A percentile compares a stretch with the other conserved stretches of the same genome.
phyloP scores from a whole-genome alignment of 2,329 filamentous ascomycete species.

The Cordyceps cateniannulata region DNA sequence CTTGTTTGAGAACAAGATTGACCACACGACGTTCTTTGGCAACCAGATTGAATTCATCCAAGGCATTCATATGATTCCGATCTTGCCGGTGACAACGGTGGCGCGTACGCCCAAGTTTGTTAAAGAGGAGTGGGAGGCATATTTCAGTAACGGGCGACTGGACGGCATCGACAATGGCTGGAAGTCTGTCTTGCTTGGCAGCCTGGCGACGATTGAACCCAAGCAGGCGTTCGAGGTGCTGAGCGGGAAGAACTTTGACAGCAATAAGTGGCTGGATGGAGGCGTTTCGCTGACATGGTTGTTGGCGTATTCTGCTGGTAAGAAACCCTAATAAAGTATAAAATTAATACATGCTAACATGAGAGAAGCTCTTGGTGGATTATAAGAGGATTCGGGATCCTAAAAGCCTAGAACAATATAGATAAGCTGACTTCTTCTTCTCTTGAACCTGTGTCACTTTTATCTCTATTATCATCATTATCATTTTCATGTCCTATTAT shows the following conservation, averaged over 20 bases:
- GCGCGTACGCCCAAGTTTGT: constrained; percentile 66
- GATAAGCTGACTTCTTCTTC: no score
- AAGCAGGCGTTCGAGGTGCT: constrained; percentile 70
- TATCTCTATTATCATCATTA: no score
- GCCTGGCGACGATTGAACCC: constrained; percentile 72
- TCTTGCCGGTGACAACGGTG: constrained; percentile 61
- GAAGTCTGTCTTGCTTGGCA: constrained; percentile 79
- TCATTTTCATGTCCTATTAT: no score
- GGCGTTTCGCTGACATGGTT: constrained; percentile 84
- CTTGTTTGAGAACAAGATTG: constrained; percentile 90
- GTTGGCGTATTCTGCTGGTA: constrained; percentile 69
- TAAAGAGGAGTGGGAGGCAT: constrained; percentile 71
- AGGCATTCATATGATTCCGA: constrained; percentile 78
- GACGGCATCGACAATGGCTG: constrained; percentile 67
- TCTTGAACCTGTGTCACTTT: no score
- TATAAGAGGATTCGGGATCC: neutral
- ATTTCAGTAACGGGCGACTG: constrained; percentile 63
- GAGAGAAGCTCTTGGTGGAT: constrained; percentile 2
- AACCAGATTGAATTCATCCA: constrained; percentile 37
- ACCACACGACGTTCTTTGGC: constrained; percentile 89
- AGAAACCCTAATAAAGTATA: constrained; percentile 22
- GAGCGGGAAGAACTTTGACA: constrained; percentile 55
- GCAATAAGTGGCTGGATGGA: constrained; percentile 67
- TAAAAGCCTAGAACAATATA: no score
- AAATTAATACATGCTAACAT: neutral